Base-by-base conservation (phyloP, 331 rosid genomes). In the Malus hybrid region DNA sequence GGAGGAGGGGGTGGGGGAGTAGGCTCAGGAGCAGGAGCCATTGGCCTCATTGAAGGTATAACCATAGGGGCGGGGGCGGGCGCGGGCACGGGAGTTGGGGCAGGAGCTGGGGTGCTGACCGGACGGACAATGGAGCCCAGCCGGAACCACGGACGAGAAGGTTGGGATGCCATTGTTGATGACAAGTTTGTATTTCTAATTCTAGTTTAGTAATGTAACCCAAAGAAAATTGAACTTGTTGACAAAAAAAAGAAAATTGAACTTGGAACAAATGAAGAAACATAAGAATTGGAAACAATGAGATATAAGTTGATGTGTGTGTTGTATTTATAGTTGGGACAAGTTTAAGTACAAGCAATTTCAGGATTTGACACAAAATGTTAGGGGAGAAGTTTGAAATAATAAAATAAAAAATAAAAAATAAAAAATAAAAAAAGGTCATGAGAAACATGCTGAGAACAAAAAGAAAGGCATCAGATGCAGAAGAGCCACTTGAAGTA, bases 141-240 rank as follows among this genome's bases (percentile, higher is more conserved):
- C 50, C 93, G 93, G n/a, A 84, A 76, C 88, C 96, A 87, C 31
- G 93, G 92, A 67, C 97, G 97, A 57, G 75, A 3, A 2, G 87
- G 86, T 75, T 71, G 97, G 73, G 87, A 76, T 15, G 97, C 88
- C 98, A 93, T 89, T 2, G 27, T 59, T 85, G 7, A 28, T 63
- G 54, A 72, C 16, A 29, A 81, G 81, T 34, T 15, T 50, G n/a
- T 50, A 50, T 16, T 50, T 50, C n/a, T 50, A 15, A 20, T 68
- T 33, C 33, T 34, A 8, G 31, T 8, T 3, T 31, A 32, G 69
- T 65, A 31, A 16, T 15, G 4, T n/a, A 22, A 5, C 15, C 34
- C 16, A 31, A 13, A 16, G 6, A 31, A 10, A 64, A 32, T 10
- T 15, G 34, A 29, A 28, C 32, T 61, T 28, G 2, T 10, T 15